Base-by-base conservation (phyloP, 306 rosid genomes). In the Cicer pinnatifidum region DNA sequence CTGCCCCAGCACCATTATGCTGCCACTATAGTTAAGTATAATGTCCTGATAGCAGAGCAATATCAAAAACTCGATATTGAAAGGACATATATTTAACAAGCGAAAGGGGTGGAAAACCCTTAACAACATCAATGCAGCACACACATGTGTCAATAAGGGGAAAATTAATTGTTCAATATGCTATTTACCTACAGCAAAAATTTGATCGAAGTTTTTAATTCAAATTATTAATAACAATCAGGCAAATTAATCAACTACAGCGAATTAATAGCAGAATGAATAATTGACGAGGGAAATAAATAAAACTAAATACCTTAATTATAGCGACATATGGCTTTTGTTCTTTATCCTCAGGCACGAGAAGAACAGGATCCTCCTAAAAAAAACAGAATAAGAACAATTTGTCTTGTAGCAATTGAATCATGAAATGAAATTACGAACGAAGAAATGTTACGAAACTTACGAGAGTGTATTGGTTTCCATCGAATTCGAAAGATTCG, bases 301-400 rank as follows among this genome's bases (percentile, higher is more conserved):
- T 1, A 1, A 69, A 77, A 45, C 52, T 57, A 88, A 66, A 69
- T 57, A 90, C 99, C 97, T 95, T 90, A 15, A 91, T 88, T 80
- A 95, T 95, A 41, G 97, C 99, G 16, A 91, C 97, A 56, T 91
- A 95, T 6, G 99, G 99, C 75, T 95, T 91, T 60, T 91, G 93
- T 10, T 52, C 52, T 48, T 51, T 82, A 61, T 85, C 86, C 85
- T 92, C 93, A 0, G 97, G 97, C 16, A 58, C 81, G 6, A 95
- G 87, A 82, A 95, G 96, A 67, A 95, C 99, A 38, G 99, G 96
- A 72, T 91, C 99, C 89, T 90, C 99, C 97, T 95, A 44, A 71
- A 28, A 57, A 28, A 57, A 38, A 41, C 0, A 56, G 1, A 77
- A 33, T 57, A 3, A 4, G 38, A 60, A 57, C 48, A 20, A 69